Conservation (phyloP, 2,329 filamentous ascomycete genomes). For the Botrytis cinerea region DNA sequence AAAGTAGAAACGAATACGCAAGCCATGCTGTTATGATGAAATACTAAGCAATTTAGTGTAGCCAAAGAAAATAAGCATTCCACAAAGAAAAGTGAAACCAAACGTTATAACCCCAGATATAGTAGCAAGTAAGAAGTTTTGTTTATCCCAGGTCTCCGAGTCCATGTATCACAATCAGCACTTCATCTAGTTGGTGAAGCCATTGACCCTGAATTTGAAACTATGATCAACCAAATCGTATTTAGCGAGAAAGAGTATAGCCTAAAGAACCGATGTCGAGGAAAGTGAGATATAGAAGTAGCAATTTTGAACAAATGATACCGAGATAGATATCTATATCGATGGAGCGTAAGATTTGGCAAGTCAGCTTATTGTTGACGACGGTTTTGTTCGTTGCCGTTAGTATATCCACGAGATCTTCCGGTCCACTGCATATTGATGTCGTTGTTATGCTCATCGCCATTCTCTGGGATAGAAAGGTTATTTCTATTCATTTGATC, state of each 20-base stretch:
- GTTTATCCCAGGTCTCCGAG: neutral
- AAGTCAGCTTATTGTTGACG: neutral
- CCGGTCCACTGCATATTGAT: neutral
- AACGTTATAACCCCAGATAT: conserved; percentile 3
- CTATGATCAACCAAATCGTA: conserved; percentile 15
- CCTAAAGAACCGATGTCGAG: neutral
- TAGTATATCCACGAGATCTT: conserved; percentile 7
- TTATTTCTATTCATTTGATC: neutral
- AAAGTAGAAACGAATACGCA: neutral
- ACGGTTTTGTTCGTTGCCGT: neutral
- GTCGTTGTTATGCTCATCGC: neutral
- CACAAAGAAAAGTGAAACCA: neutral
- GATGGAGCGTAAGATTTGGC: neutral
- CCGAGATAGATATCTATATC: conserved; percentile 3
- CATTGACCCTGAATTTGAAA: conserved; percentile 1
- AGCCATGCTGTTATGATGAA: neutral
- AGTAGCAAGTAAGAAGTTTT: neutral
- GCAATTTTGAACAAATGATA: neutral
- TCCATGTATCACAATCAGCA: neutral
- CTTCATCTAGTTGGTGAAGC: conserved; percentile 12
- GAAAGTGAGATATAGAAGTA: conserved; percentile 10
- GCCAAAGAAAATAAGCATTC: neutral
- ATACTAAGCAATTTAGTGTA: neutral
- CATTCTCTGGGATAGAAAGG: neutral
- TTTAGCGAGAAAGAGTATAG: neutral